Evolutionary conservation across 768 basidiomycete genomes (phyloP).

Genomic region (Mrakia blollopis): DNA sequence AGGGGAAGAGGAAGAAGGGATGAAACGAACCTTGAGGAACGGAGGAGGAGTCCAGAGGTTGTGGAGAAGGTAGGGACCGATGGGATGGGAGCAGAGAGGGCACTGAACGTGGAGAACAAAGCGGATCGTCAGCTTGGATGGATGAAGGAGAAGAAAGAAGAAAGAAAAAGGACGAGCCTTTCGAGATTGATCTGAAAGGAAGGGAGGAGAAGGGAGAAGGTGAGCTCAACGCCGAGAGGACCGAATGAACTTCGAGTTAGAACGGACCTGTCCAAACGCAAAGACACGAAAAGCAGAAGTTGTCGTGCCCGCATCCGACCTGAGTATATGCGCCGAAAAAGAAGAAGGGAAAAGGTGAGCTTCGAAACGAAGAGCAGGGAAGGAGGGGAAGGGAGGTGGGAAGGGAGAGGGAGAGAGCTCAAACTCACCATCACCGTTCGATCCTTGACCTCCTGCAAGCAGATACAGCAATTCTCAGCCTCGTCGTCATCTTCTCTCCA

Average conservation of each 20-base stretch:
- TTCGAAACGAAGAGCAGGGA: too few species aligned
- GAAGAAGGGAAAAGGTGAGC: not conserved
- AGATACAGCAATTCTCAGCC: slow-evolving; percentile 71
- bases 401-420: not conserved
- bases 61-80: slow-evolving; percentile 68
- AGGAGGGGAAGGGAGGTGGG: not conserved
- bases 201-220: not conserved
- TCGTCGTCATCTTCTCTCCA: slow-evolving; percentile 15
- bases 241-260: slow-evolving; percentile 37
- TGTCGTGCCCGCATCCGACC: slow-evolving; percentile 66
- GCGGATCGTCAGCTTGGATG: not conserved
- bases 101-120: slow-evolving; percentile 11
- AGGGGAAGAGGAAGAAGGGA: slow-evolving; percentile 45
- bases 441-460: slow-evolving; percentile 70
- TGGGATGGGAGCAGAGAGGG: slow-evolving; percentile 36
- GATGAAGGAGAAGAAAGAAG: too few species aligned
- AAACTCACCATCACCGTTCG: slow-evolving; percentile 64
- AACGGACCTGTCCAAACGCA: slow-evolving; percentile 71
- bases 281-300: slow-evolving; percentile 90
- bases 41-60: slow-evolving; percentile 38
- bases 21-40: slow-evolving; percentile 22
- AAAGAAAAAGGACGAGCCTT: not conserved
- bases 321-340: not conserved
- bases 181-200: slow-evolving; percentile 39
- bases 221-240: slow-evolving; percentile 25